Evolutionary conservation across 164 flowering plant genomes (phyloP), one percentile per base, ranked within the genome.

Genomic region (Taxillus chinensis): DNA sequence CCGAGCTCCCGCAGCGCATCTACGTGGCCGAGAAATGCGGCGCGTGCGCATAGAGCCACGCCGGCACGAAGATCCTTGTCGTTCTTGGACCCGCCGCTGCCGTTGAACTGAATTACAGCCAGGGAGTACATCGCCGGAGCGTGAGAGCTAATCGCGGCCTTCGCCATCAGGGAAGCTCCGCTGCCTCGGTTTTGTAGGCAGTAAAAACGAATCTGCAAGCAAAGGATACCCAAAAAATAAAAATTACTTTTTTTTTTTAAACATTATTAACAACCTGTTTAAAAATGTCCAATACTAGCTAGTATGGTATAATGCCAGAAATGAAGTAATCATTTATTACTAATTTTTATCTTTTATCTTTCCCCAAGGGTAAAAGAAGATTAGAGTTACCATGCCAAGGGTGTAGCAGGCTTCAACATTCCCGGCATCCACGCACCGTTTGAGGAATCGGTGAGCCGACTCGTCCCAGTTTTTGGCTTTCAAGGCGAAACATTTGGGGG

Each of bases 1-100:
- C 51, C 85, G 1, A 84, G 74, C 72, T 84, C 89, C 2, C 79
- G 72, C 16, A 48, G 51, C 12, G 76, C 81, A 70, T 78, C 72
- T 16, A 74, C 77, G 60, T 76, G 77, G 27, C 71, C 77, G 50
- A 79, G 59, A 14, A 69, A 37, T 55, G 57, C 3, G 6, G 54
- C 54, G 54, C 54, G 54, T 51, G 54, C 54, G 27, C 54, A 51
- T 27, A 51, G 54, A 4, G 54, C 54, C 27, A 51, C 54, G 54
- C 54, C 54, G 54, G 54, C 54, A 27, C 54, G 54, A 5, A 51
- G 54, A 3, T 51, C 54, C 54, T 51, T 51, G 54, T 51, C 54
- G 17, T 14, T 51, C 54, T 51, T 51, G 27, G 54, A 51, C 3
- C 54, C 54, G 54, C 54, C 54, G 27, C 54, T 51, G 54, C 54